These are phyloP conservation scores for Nigrospora osmanthi DNA, from an alignment of 2,329 filamentous ascomycete species.

Conservation along the genomic window DNA sequence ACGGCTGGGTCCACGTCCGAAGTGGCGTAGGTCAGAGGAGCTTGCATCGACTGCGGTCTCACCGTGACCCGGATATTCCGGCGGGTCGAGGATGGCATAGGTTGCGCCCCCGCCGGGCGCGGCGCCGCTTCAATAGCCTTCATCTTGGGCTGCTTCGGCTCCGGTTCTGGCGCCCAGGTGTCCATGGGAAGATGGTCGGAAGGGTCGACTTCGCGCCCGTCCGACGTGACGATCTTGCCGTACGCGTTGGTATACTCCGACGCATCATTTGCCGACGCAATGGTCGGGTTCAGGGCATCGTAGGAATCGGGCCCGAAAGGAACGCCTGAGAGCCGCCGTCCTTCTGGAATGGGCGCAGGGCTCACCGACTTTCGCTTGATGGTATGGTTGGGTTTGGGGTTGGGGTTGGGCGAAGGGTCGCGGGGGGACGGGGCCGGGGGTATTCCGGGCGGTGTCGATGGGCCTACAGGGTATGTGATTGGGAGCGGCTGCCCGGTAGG, in stretches of 20 bases:
- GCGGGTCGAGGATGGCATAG: constrained; percentile 40
- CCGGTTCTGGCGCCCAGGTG: constrained; percentile 70
- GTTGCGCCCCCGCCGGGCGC: constrained; percentile 45
- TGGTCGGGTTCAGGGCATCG: constrained; percentile 59
- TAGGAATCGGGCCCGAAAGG: constrained; percentile 74
- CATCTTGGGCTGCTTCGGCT: constrained; percentile 41
- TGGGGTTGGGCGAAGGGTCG: constrained; percentile 18
- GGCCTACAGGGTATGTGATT: constrained; percentile 14
- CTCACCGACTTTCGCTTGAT: constrained; percentile 68
- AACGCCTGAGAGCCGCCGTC: constrained; percentile 47
- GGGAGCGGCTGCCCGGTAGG: constrained; percentile 26
- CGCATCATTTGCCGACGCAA: constrained; percentile 27
- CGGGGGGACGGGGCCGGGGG: constrained; percentile 1
- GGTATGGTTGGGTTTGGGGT: constrained; percentile 39
- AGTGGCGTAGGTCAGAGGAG: constrained; percentile 17
- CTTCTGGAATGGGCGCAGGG: constrained; percentile 49
- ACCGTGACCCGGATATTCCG: constrained; percentile 42
- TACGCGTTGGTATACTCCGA: constrained; percentile 42
- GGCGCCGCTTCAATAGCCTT: constrained; percentile 24
- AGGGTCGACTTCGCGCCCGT: constrained; percentile 71
- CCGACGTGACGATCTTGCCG: constrained; percentile 67
- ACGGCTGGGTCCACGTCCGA: constrained; percentile 20
- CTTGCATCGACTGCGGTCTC: constrained; percentile 40
- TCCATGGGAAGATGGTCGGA: constrained; percentile 74
- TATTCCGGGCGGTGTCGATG: constrained; percentile 10